Evolutionary conservation across 805 yeast species (phyloP).

Genomic region (Spathaspora sp.): DNA sequence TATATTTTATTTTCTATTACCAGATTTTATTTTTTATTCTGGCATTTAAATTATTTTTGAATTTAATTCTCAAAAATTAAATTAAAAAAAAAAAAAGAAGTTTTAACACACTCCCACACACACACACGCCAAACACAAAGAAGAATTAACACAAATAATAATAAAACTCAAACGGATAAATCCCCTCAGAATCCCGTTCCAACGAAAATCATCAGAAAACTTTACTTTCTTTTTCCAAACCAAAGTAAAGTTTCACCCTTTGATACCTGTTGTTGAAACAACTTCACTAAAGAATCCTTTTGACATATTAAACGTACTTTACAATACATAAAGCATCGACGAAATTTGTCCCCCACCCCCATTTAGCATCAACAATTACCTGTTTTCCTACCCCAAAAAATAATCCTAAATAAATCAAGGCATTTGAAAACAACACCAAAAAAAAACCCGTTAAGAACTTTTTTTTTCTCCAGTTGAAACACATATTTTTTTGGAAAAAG

Average conservation of each 20-base stretch:
- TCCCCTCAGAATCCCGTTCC: constrained; percentile 1
- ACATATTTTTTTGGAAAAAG: neutral
- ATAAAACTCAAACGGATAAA: neutral
- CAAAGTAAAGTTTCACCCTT: neutral
- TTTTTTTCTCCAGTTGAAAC: neutral
- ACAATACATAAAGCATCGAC: too few species aligned
- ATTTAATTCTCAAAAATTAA: neutral
- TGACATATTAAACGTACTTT: too few species aligned
- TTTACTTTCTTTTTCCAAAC: neutral
- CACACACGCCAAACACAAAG: neutral
- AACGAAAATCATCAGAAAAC: neutral
- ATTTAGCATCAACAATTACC: neutral
- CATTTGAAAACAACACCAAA: neutral
- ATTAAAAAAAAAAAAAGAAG: neutral
- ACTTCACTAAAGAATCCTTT: neutral
- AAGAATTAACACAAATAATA: neutral
- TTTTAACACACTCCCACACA: neutral
- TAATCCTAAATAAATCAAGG: neutral
- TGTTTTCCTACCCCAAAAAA: neutral
- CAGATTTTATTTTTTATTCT: neutral
- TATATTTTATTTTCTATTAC: neutral
- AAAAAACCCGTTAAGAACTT: neutral
- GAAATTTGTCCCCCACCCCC: neutral
- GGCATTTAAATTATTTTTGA: neutral
- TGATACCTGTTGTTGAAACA: too few species aligned